These are phyloP conservation scores for Cercophora scortea DNA, from an alignment of 495 filamentous ascomycete genomes.

Conservation along the genomic window DNA sequence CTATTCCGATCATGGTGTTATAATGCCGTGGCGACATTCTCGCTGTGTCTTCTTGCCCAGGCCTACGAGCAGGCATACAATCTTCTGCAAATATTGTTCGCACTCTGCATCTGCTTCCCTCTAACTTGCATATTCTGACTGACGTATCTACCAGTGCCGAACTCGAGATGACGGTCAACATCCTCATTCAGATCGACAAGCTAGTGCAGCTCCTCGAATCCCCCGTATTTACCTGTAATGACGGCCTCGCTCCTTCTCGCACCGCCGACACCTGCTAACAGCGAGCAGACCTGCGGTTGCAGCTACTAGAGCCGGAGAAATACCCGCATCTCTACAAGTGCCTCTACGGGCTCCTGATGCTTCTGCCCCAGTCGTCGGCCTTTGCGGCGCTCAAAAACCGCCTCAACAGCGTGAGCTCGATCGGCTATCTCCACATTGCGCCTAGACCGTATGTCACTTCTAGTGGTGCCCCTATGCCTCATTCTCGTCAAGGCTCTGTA, in stretches of 20 bases:
- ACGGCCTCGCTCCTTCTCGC: too few relatives aligned
- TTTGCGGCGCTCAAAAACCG: constrained; percentile 97
- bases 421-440: constrained; percentile 85
- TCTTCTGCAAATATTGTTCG: constrained; percentile 89
- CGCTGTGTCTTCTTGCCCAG: constrained; percentile 89
- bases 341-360: constrained; percentile 94
- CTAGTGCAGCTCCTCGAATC: constrained; percentile 96
- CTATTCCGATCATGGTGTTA: constrained; percentile 97
- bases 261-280: neutral
- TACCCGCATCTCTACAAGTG: constrained; percentile 98
- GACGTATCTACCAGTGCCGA: constrained; percentile 58
- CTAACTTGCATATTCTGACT: constrained; percentile 9
- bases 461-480: constrained; percentile 13
- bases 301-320: constrained; percentile 95
- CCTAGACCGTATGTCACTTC: constrained; percentile 64
- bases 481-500: constrained; percentile 32
- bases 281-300: constrained; percentile 73
- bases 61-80: constrained; percentile 99
- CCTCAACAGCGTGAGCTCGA: constrained; percentile 90
- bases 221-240: constrained; percentile 87
- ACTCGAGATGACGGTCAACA: constrained; percentile 97
- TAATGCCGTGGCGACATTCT: constrained; percentile 97
- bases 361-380: constrained; percentile 92
- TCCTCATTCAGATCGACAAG: constrained; percentile 98
- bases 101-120: neutral